These are phyloP conservation scores for Silene conica DNA, from an alignment of 148 eudicot species.

Conservation along the genomic window DNA sequence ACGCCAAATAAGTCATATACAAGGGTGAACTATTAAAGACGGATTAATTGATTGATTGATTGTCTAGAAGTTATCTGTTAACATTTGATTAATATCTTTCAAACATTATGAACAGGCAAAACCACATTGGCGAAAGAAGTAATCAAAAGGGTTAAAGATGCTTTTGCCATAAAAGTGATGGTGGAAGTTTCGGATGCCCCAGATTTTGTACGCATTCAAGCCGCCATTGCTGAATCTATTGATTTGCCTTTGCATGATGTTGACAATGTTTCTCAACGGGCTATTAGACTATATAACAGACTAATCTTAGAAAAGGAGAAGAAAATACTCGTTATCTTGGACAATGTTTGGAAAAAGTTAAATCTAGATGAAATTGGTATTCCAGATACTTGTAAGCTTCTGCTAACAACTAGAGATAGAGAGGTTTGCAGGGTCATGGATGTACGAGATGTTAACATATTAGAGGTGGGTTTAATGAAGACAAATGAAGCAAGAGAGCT, in stretches of 20 bases:
- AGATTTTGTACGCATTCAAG: conserved; percentile 12
- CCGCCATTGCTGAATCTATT: background rate
- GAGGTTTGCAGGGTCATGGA: conserved; percentile 5
- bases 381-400: background rate
- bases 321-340: background rate
- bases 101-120: background rate
- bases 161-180: background rate
- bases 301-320: background rate
- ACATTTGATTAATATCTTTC: background rate
- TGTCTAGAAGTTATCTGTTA: background rate
- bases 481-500: background rate
- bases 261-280: background rate
- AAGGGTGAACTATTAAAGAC: too few species aligned
- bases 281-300: background rate
- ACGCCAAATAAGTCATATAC: too few species aligned
- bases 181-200: background rate
- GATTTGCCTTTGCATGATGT: background rate
- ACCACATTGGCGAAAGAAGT: background rate
- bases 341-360: conserved; percentile 4
- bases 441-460: background rate
- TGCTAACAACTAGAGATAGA: background rate
- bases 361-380: conserved; percentile 10
- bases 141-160: background rate
- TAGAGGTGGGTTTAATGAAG: background rate
- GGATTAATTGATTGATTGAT: too few species aligned